A percentile compares a stretch with the other conserved stretches of the same genome.
Conservation (phyloP, 2,329 filamentous ascomycete genomes). For the Aspergillus quadrilineatus region DNA sequence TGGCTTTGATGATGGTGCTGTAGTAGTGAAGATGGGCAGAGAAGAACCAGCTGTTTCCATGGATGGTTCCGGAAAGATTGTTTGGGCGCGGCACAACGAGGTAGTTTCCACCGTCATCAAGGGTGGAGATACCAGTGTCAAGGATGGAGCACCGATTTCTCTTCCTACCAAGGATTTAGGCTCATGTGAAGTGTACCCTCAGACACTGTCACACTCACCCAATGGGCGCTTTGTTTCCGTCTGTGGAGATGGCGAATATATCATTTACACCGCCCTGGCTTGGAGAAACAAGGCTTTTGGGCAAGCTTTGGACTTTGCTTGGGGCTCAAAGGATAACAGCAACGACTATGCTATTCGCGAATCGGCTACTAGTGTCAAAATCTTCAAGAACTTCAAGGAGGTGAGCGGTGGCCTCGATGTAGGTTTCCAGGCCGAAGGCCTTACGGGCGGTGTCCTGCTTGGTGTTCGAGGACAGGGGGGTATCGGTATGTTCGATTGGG, state of each 20-base stretch:
- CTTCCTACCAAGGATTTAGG: constrained; percentile 92
- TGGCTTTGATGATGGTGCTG: constrained; percentile 95
- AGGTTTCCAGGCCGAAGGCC: constrained; percentile 88
- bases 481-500: constrained; percentile 96
- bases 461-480: constrained; percentile 94
- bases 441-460: constrained; percentile 83
- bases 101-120: constrained; percentile 95
- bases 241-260: constrained; percentile 97
- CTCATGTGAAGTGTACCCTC: constrained; percentile 93
- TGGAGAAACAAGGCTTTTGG: constrained; percentile 98
- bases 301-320: constrained; percentile 91
- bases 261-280: constrained; percentile 94
- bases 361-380: constrained; percentile 88
- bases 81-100: constrained; percentile 94
- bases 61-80: constrained; percentile 92
- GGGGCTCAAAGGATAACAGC: constrained; percentile 95
- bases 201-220: constrained; percentile 91
- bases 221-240: constrained; percentile 88
- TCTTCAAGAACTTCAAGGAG: constrained; percentile 97
- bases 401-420: constrained; percentile 86
- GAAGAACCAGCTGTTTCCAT: constrained; percentile 98
- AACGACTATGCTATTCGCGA: constrained; percentile 98
- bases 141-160: constrained; percentile 83
- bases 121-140: constrained; percentile 75
- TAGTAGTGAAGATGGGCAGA: constrained; percentile 95